These are phyloP conservation scores for Paraleonurus japonicus DNA, from an alignment of 257 asterid genomes.

Conservation along the genomic window DNA sequence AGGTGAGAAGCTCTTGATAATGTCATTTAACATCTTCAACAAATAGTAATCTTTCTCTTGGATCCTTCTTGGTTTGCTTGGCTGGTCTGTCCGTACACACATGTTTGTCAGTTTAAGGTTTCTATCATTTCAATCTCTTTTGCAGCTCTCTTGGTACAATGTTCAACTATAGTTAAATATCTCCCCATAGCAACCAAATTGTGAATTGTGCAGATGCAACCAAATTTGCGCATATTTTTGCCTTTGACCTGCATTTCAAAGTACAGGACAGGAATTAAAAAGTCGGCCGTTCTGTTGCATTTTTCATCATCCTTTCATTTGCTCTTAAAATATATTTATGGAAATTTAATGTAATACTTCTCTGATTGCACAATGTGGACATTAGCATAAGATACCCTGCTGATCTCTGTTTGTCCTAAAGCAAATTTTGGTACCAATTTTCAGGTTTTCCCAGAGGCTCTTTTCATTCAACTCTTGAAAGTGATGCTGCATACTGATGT, in stretches of 20 bases:
- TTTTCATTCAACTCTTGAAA: conserved; percentile 79
- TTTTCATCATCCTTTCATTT: not conserved
- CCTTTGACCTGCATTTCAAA: not conserved
- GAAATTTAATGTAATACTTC: not conserved
- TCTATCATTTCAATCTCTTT: not conserved
- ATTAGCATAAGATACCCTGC: not conserved
- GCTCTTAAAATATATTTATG: not conserved
- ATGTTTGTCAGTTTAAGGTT: not conserved
- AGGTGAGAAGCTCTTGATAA: conserved; percentile 43
- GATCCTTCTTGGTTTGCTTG: not conserved
- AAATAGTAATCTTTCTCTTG: not conserved
- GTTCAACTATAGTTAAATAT: not conserved
- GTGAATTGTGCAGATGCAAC: no score
- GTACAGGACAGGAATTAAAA: not conserved
- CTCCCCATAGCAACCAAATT: no score
- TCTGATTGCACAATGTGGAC: not conserved
- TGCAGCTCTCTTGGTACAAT: not conserved
- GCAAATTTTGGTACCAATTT: conserved; percentile 5
- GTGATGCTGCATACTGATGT: conserved; percentile 86
- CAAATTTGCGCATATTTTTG: no score
- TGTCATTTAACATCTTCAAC: not conserved
- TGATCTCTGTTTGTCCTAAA: not conserved
- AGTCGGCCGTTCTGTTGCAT: not conserved
- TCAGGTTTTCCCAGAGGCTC: conserved; percentile 88
- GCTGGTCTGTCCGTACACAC: not conserved